Evolutionary conservation across 1,284 basidiomycete species (phyloP).

Genomic region (Fomes fomentarius): DNA sequence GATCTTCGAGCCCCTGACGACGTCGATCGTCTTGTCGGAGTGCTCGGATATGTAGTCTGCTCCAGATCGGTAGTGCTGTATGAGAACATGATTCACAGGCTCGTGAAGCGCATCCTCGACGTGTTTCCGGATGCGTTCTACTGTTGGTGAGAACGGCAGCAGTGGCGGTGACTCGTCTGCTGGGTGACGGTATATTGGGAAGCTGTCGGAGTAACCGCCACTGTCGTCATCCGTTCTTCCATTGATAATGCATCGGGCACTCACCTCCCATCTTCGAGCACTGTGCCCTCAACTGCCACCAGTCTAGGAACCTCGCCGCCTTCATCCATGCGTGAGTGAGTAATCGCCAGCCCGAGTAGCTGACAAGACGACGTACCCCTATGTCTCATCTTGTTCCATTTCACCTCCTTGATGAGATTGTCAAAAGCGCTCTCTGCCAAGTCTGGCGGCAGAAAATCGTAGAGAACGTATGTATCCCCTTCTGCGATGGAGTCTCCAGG

Average conservation of each 20-base stretch:
- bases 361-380: constrained; percentile 47
- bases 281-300: constrained; percentile 70
- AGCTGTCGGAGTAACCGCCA: constrained; percentile 41
- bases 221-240: too few species aligned
- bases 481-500: constrained; percentile 54
- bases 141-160: constrained; percentile 65
- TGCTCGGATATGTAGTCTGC: constrained; percentile 82
- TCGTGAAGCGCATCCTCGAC: constrained; percentile 58
- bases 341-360: not conserved
- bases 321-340: constrained; percentile 33
- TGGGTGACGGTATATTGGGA: constrained; percentile 78
- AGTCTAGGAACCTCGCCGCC: constrained; percentile 77
- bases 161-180: constrained; percentile 74
- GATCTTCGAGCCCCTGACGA: constrained; percentile 68
- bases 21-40: constrained; percentile 80
- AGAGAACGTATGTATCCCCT: constrained; percentile 63
- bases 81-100: constrained; percentile 77
- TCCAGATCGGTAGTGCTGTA: constrained; percentile 75
- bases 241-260: constrained; percentile 5
- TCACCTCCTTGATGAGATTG: constrained; percentile 59
- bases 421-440: constrained; percentile 59
- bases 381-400: constrained; percentile 74
- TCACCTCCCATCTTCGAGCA: constrained; percentile 65
- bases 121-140: constrained; percentile 59
- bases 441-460: constrained; percentile 55